phyloP scores from a whole-genome alignment of 169 alveolate species.

The Babesia divergens region DNA sequence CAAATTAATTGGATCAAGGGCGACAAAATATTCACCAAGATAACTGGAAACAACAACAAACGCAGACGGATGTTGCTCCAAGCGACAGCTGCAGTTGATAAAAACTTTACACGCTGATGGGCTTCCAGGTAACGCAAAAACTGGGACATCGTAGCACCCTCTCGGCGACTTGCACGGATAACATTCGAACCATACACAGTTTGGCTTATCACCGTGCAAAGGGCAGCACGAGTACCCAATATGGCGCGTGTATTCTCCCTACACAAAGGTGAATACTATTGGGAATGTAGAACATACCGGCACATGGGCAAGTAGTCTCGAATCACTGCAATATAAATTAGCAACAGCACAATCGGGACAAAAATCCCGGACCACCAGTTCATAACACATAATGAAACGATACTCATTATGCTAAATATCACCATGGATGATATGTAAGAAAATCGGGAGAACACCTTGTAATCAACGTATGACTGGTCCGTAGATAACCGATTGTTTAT shows the following conservation, averaged over 20 bases:
- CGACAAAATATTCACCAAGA: slow-evolving; percentile 35
- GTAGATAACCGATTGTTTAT: slow-evolving; percentile 60
- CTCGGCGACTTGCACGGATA: slow-evolving; percentile 34
- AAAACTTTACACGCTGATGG: slow-evolving; percentile 53
- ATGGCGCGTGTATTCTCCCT: slow-evolving; percentile 51
- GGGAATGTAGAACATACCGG: slow-evolving; percentile 2
- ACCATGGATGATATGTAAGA: slow-evolving; percentile 42
- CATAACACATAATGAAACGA: slow-evolving; percentile 34
- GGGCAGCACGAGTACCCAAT: slow-evolving; percentile 41
- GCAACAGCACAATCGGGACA: slow-evolving; percentile 38
- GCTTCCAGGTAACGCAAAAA: slow-evolving; percentile 40
- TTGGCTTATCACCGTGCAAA: slow-evolving; percentile 52
- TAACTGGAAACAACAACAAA: slow-evolving; percentile 42
- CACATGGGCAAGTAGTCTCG: slow-evolving; percentile 58
- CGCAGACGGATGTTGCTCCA: slow-evolving; percentile 60
- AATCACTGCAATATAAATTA: slow-evolving; percentile 41
- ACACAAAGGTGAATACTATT: background rate
- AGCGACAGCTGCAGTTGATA: slow-evolving; percentile 32
- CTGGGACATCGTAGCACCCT: slow-evolving; percentile 29
- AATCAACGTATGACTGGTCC: slow-evolving; percentile 65
- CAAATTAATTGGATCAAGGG: slow-evolving; percentile 26
- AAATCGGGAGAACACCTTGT: slow-evolving; percentile 48
- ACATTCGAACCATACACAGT: slow-evolving; percentile 52
- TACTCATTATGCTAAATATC: slow-evolving; percentile 20
- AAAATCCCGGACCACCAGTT: slow-evolving; percentile 41